Evolutionary conservation across 1,284 basidiomycete species (phyloP), one percentile per base, ranked within the genome.

Genomic region (Fomes fomentarius): DNA sequence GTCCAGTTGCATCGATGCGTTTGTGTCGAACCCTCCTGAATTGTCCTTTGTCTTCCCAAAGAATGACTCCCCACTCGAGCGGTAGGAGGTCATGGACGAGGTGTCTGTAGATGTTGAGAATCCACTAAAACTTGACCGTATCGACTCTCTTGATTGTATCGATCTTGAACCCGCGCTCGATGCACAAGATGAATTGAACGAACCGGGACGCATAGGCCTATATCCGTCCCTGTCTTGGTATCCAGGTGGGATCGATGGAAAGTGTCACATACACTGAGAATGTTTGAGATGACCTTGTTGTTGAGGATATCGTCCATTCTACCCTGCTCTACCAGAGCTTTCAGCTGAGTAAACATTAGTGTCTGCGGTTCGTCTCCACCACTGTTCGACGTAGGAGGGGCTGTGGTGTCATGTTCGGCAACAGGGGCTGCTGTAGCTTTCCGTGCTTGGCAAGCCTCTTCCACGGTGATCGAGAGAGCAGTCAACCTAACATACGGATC

Each of bases 241-340:
- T n/a, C n/a, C n/a, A 31, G 35, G 15, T 6, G 17, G 12, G 54
- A 50, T 14, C 30, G n/a, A 35, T 35, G 42, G 41, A 31, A 15
- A 10, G 15, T 7, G 21, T 17, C 10, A 72, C 82, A 50, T 64
- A 89, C 89, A 69, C 84, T 87, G 30, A 91, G 63, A 2, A 69
- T 72, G 30, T 85, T 76, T 0, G 86, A 82, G 44, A 92, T 89
- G 39, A 75, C 55, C 56, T 84, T 87, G 66, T 91, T 92, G 63
- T 91, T 89, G 1, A 90, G 89, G 26, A 92, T 89, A 65, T 84
- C 72, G 61, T 89, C 85, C 2, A 82, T 80, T 58, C 78, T 82
- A 22, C 87, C 87, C 30, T 84, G 75, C 63, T 89, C 82, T 54
- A 92, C 88, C 52, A 92, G 74, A 38, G 76, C 76, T 62, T 87